phyloP scores from a whole-genome alignment of 495 filamentous ascomycete genomes.

The Aspergillus kassunensis region DNA sequence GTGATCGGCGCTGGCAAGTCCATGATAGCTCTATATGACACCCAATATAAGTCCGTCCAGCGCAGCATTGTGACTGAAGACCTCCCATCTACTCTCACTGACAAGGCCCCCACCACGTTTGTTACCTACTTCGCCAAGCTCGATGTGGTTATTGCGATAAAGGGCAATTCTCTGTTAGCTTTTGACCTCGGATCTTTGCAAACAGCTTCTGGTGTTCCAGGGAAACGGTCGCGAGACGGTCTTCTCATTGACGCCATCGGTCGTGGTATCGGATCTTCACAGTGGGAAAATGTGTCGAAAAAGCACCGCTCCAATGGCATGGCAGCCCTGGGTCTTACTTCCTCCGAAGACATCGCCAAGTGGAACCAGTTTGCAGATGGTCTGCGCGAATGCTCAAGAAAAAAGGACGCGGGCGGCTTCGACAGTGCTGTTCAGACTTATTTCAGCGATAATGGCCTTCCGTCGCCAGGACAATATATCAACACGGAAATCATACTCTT shows the following conservation, averaged over 20 bases:
- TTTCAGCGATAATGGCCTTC: conserved; percentile 27
- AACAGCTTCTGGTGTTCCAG: conserved; percentile 34
- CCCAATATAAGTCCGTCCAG: conserved; percentile 62
- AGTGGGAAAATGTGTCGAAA: conserved; percentile 34
- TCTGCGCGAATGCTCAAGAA: conserved; percentile 25
- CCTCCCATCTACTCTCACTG: conserved; percentile 23
- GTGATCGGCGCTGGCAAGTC: conserved; percentile 45
- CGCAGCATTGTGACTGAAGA: conserved; percentile 47
- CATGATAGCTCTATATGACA: conserved; percentile 57
- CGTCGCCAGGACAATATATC: conserved; percentile 26
- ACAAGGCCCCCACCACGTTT: conserved; percentile 32
- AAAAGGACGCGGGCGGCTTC: conserved; percentile 29
- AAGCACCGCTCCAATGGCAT: conserved; percentile 32
- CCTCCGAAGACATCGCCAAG: conserved; percentile 30
- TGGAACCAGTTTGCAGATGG: conserved; percentile 33
- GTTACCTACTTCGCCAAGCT: conserved; percentile 60
- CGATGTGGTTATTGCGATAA: conserved; percentile 57
- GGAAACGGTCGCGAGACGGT: conserved; percentile 61
- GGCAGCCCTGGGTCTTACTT: conserved; percentile 29
- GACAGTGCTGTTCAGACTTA: conserved; percentile 38
- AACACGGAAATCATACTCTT: conserved; percentile 45
- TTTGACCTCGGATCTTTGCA: conserved; percentile 62
- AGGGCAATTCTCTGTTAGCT: conserved; percentile 52
- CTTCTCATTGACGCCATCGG: conserved; percentile 69
- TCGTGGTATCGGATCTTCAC: conserved; percentile 41